A percentile compares a stretch with the other conserved stretches of the same genome.
These are phyloP conservation scores for Xylariaceae sp. DNA, from an alignment of 2,329 filamentous ascomycete genomes.

Conservation along the genomic window DNA sequence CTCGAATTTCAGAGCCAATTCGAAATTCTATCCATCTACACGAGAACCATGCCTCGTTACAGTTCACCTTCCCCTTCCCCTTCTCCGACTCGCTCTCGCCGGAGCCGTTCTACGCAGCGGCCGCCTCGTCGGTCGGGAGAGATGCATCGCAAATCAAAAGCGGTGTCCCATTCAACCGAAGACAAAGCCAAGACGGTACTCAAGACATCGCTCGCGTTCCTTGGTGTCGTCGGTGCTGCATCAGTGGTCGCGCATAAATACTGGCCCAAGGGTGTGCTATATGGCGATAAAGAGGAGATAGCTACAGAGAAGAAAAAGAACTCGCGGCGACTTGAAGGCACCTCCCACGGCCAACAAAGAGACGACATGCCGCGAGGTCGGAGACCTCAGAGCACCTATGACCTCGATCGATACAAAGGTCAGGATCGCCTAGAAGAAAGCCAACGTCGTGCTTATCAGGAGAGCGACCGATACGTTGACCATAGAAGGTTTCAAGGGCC, in stretches of 20 bases:
- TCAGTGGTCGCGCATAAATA: constrained; percentile 32
- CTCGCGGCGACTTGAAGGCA: background rate
- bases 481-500: too few species aligned
- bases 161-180: constrained; percentile 5
- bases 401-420: too few species aligned
- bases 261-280: constrained; percentile 34
- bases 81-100: background rate
- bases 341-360: background rate
- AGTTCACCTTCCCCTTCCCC: background rate
- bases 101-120: constrained; percentile 5
- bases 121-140: background rate
- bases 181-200: constrained; percentile 17
- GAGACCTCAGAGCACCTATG: too few species aligned
- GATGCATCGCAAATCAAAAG: background rate
- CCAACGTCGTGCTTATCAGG: too few species aligned
- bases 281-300: constrained; percentile 36
- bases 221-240: constrained; percentile 34
- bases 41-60: background rate
- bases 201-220: constrained; percentile 33
- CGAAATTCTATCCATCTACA: too few species aligned
- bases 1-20: too few species aligned
- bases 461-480: too few species aligned
- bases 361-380: background rate
- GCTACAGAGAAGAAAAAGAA: constrained; percentile 11
- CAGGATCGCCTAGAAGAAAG: too few species aligned